Evolutionary conservation across 2,329 filamentous ascomycete species (phyloP).

Genomic region (Apiospora saccharicola): DNA sequence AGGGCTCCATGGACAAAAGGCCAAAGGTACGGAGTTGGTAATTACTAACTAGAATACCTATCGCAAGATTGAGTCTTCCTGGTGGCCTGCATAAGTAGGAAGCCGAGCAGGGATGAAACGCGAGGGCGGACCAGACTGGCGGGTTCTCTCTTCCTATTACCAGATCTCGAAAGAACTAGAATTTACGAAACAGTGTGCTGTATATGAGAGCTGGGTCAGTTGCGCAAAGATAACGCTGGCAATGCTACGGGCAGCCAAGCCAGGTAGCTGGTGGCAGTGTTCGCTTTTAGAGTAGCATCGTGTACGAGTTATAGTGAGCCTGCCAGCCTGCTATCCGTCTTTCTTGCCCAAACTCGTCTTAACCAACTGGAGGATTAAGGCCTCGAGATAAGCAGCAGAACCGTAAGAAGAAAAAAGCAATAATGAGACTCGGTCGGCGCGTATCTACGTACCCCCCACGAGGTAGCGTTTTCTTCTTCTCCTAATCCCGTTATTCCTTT

Average conservation of each 20-base stretch:
- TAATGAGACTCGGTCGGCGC: neutral
- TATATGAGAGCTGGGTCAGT: neutral
- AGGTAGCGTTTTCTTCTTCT: neutral
- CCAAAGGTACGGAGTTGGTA: neutral
- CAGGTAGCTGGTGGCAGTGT: neutral
- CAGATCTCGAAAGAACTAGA: neutral
- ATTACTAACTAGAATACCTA: neutral
- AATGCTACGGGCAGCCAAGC: neutral
- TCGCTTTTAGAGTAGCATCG: neutral
- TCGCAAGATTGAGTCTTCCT: neutral
- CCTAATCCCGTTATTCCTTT: neutral
- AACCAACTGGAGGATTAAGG: too few relatives aligned
- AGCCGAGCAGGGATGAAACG: constrained; percentile 6
- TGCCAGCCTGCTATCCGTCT: neutral
- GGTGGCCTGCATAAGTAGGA: neutral
- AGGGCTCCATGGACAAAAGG: neutral
- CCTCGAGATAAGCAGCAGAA: too few relatives aligned
- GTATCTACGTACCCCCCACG: neutral
- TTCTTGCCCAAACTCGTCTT: neutral
- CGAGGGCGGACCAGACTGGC: constrained; percentile 8
- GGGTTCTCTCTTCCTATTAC: neutral
- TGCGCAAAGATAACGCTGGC: neutral
- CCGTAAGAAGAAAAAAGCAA: neutral
- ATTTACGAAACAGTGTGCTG: neutral
- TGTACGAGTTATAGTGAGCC: neutral